phyloP scores from a whole-genome alignment of 129 eudicot genomes.

The Smallanthus sonchifolius region DNA sequence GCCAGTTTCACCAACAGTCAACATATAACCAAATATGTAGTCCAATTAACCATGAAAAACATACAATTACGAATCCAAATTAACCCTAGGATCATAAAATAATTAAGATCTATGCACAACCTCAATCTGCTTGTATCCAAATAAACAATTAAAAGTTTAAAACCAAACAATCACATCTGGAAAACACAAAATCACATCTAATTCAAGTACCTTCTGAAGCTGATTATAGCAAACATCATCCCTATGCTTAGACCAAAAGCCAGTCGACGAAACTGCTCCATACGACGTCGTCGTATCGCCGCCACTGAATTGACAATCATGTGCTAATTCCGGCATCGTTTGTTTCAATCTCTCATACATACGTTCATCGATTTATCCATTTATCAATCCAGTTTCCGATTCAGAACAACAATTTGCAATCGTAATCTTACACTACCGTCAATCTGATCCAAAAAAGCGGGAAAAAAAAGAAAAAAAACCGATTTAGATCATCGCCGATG shows the following conservation, averaged over 20 bases:
- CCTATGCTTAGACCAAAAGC: slow-evolving; percentile 82
- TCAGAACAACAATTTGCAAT: not conserved
- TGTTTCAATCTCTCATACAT: slow-evolving; percentile 28
- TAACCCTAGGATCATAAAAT: not conserved
- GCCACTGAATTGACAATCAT: slow-evolving; percentile 40
- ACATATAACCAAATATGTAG: slow-evolving; percentile 9
- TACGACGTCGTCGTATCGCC: slow-evolving; percentile 40
- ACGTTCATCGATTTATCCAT: slow-evolving; percentile 14
- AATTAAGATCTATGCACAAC: slow-evolving; percentile 19
- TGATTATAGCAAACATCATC: slow-evolving; percentile 72
- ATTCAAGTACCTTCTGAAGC: slow-evolving; percentile 76
- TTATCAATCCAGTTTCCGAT: slow-evolving; percentile 14
- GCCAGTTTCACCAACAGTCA: slow-evolving; percentile 9
- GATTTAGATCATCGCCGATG: slow-evolving; percentile 26
- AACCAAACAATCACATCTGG: not conserved
- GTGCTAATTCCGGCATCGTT: slow-evolving; percentile 77
- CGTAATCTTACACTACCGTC: slow-evolving; percentile 14
- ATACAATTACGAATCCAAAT: slow-evolving; percentile 8
- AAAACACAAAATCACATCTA: slow-evolving; percentile 4
- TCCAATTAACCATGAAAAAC: slow-evolving; percentile 7
- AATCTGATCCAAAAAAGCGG: slow-evolving; percentile 22
- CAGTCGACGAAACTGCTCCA: slow-evolving; percentile 55
- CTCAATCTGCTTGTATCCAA: slow-evolving; percentile 12
- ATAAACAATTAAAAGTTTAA: not conserved
- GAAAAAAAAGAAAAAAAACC: not conserved